A percentile compares a stretch with the other conserved stretches of the same genome.
Evolutionary conservation across 495 filamentous ascomycete species (phyloP).

Genomic region (Penicillium goetzii): DNA sequence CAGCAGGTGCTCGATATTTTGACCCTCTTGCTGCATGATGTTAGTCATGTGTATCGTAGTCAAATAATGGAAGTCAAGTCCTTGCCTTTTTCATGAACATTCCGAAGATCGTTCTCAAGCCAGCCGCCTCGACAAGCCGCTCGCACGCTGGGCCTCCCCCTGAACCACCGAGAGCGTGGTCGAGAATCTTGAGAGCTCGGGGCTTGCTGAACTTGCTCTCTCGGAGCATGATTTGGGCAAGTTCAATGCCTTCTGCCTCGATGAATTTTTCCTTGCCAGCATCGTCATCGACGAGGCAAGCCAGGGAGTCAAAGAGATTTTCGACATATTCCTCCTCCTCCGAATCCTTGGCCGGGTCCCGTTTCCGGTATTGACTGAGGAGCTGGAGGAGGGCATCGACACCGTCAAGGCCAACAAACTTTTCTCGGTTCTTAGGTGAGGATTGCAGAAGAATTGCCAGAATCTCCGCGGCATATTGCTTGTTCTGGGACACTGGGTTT

Average conservation of each 20-base stretch:
- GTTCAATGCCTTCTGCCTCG: constrained; percentile 89
- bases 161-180: constrained; percentile 75
- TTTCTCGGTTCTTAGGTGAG: constrained; percentile 62
- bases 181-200: constrained; percentile 76
- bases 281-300: constrained; percentile 75
- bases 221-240: constrained; percentile 85
- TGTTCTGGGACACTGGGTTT: constrained; percentile 75
- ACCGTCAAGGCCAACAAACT: constrained; percentile 68
- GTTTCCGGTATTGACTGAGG: constrained; percentile 84
- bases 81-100: constrained; percentile 87
- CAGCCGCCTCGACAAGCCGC: constrained; percentile 77
- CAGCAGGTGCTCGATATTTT: constrained; percentile 80
- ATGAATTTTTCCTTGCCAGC: constrained; percentile 81
- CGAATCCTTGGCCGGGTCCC: constrained; percentile 82
- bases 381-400: constrained; percentile 82
- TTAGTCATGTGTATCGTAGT: constrained; percentile 25
- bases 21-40: constrained; percentile 57
- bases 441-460: constrained; percentile 84
- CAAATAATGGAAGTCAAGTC: background rate
- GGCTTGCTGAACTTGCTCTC: constrained; percentile 80
- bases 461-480: constrained; percentile 92
- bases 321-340: constrained; percentile 95
- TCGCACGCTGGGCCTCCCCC: constrained; percentile 64
- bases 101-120: constrained; percentile 81
- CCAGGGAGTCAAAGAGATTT: constrained; percentile 84